Evolutionary conservation across 2,329 filamentous ascomycete genomes (phyloP).

Genomic region (Pseudogymnoascus pannorum): DNA sequence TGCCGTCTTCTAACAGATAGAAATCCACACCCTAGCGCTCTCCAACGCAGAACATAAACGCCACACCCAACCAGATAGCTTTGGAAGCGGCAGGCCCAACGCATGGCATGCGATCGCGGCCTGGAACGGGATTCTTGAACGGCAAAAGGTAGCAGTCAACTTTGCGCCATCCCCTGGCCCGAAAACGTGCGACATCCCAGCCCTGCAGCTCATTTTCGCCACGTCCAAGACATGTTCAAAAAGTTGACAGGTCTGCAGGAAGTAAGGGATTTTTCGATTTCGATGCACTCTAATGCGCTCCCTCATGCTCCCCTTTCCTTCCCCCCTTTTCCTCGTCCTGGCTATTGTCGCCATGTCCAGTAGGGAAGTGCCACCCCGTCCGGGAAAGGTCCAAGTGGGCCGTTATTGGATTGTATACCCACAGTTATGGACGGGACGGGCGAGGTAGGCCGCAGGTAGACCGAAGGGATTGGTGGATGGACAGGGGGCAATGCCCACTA

Average conservation of each 20-base stretch:
- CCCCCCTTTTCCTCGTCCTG: background rate
- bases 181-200: background rate
- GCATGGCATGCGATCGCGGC: background rate
- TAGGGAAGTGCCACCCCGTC: background rate
- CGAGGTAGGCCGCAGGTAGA: background rate
- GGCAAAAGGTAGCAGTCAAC: background rate
- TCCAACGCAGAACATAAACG: conserved; percentile 4
- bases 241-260: background rate
- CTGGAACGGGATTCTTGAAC: background rate
- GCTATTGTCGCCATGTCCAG: background rate
- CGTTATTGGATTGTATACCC: background rate
- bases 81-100: background rate
- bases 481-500: background rate
- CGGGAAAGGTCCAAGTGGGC: background rate
- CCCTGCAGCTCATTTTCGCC: background rate
- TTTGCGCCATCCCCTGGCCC: background rate
- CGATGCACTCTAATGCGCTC: background rate
- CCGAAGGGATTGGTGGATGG: background rate
- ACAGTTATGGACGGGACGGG: background rate
- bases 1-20: background rate
- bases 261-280: background rate
- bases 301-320: background rate
- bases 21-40: background rate
- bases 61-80: background rate
- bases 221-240: background rate